These are phyloP conservation scores for Sporothrix humicola DNA, from an alignment of 2,329 filamentous ascomycete species.

Conservation along the genomic window DNA sequence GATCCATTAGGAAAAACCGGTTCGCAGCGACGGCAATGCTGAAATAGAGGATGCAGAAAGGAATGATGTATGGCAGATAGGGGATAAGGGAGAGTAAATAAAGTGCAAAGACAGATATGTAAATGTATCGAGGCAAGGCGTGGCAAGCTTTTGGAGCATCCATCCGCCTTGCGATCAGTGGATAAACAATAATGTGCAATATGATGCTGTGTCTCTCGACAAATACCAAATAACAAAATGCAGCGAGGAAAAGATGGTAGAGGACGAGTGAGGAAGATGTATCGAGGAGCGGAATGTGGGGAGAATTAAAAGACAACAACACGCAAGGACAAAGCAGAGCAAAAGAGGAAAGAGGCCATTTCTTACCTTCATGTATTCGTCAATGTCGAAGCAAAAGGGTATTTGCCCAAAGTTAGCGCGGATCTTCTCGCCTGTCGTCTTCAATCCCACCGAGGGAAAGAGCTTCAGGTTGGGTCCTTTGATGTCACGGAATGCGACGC, in stretches of 20 bases:
- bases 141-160: too few species aligned
- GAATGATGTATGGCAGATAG: neutral
- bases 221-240: neutral
- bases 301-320: neutral
- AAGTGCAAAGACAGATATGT: neutral
- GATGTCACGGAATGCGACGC: slow-evolving; percentile 72
- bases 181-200: neutral
- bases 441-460: slow-evolving; percentile 71
- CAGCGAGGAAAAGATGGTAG: neutral
- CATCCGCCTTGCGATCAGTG: neutral
- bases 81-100: neutral
- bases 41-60: slow-evolving; percentile 18
- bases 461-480: slow-evolving; percentile 59
- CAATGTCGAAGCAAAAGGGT: slow-evolving; percentile 90
- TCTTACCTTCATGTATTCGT: slow-evolving; percentile 79
- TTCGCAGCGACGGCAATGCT: neutral
- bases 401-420: slow-evolving; percentile 71
- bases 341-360: neutral
- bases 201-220: neutral
- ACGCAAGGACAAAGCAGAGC: neutral
- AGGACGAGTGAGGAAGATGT: neutral
- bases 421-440: slow-evolving; percentile 66
- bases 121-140: neutral
- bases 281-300: neutral
- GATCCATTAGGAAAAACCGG: neutral